Percentiles rank a stretch among this genome's conserved stretches.
Conservation (phyloP, 495 filamentous ascomycete genomes). For the Usnea hakonensis region DNA sequence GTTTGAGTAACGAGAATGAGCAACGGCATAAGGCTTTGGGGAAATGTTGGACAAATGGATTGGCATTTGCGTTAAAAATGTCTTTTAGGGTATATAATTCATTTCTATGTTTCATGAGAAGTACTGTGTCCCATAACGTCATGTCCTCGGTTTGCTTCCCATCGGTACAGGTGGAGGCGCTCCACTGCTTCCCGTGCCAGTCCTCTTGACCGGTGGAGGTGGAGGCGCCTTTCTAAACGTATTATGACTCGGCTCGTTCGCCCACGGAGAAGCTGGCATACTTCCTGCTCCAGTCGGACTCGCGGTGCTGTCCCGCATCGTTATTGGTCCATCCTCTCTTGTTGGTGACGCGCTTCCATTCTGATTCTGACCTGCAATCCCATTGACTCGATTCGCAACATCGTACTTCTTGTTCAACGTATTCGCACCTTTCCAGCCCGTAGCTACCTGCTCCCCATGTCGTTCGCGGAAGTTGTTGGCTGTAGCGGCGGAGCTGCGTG, state of each 20-base stretch:
- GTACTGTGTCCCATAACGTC: neutral
- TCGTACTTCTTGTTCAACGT: constrained; percentile 47
- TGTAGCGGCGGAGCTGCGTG: constrained; percentile 48
- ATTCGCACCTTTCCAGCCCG: constrained; percentile 54
- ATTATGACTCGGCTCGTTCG: constrained; percentile 11
- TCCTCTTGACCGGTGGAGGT: constrained; percentile 11
- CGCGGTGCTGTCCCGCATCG: neutral
- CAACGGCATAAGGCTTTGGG: neutral
- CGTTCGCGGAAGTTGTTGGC: constrained; percentile 64
- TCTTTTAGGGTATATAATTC: constrained; percentile 5
- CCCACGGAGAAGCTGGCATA: constrained; percentile 13
- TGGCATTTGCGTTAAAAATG: neutral
- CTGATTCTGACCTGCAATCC: constrained; percentile 1
- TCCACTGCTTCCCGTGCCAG: neutral
- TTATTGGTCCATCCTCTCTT: neutral
- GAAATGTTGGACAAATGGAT: neutral
- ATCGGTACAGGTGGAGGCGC: constrained; percentile 16
- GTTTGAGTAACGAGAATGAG: neutral
- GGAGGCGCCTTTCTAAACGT: constrained; percentile 14
- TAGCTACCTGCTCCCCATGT: constrained; percentile 63
- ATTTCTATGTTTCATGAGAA: neutral
- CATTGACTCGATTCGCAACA: constrained; percentile 14
- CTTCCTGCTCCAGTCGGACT: neutral
- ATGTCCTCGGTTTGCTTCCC: constrained; percentile 18
- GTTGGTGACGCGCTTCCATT: neutral